phyloP scores from a whole-genome alignment of 2,329 filamentous ascomycete species.

The Fusarium verticillioides region DNA sequence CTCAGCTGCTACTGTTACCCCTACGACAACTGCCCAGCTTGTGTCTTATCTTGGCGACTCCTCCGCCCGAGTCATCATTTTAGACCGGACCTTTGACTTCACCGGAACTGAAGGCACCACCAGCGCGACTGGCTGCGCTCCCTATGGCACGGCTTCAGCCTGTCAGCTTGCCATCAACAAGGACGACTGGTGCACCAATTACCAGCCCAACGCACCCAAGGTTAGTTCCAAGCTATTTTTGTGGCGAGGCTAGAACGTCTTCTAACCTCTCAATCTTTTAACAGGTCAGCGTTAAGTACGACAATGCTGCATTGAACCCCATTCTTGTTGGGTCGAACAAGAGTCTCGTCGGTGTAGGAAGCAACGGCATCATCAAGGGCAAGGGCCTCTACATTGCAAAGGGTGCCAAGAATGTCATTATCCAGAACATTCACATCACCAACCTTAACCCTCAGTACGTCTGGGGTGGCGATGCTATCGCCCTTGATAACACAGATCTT shows the following conservation, averaged over 20 bases:
- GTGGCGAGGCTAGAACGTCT: too few relatives aligned
- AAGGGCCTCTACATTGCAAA: conserved; percentile 53
- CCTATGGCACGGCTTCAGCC: conserved; percentile 63
- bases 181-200: conserved; percentile 68
- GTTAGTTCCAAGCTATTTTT: conserved; percentile 48
- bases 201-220: conserved; percentile 62
- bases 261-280: fast-evolving
- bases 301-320: conserved; percentile 62
- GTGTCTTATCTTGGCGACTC: conserved; percentile 67
- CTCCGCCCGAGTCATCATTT: conserved; percentile 65
- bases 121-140: conserved; percentile 65
- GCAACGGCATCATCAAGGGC: conserved; percentile 65
- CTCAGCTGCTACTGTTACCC: conserved; percentile 66
- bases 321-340: conserved; percentile 68
- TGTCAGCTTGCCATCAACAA: conserved; percentile 72
- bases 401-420: conserved; percentile 63
- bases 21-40: conserved; percentile 64
- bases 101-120: conserved; percentile 65
- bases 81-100: conserved; percentile 68
- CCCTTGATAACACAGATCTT: conserved; percentile 48
- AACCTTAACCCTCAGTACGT: conserved; percentile 67
- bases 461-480: conserved; percentile 69
- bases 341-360: conserved; percentile 65
- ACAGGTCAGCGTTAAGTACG: conserved; percentile 55
- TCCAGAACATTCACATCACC: conserved; percentile 68